Base-by-base conservation (phyloP, 768 basidiomycete genomes). In the Scleroderma bovista region DNA sequence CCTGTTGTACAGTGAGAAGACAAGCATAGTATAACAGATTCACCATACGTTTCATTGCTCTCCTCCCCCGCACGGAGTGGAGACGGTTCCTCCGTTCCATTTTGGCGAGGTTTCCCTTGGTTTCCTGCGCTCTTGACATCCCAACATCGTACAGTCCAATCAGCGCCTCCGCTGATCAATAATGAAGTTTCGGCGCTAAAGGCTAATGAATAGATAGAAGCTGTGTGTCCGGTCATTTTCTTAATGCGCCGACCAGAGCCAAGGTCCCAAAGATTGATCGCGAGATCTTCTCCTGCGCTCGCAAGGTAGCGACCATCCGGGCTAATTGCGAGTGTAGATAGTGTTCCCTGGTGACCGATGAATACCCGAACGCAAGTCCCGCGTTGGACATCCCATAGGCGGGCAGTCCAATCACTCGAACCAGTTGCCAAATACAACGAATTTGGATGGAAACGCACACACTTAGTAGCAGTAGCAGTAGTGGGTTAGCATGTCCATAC, bases 81-180 rank as follows among this genome's bases (percentile, higher is more conserved):
- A 15, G 69, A 57, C 19, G 65, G 54, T 39, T 72, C 69, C 20
- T 62, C 60, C 40, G 60, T 57, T 23, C 79, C 83, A 59, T 81
- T 83, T 63, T 81, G 83, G 33, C 75, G 75, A 12, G 75, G 57
- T 63, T 84, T 88, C 20, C 58, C 69, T 22, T 75, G 76, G 1
- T 88, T 88, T 11, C 90, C 92, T 10, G 86, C 68, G 40, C 76
- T 69, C 67, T 88, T 94, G 32, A 96, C 85, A 64, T 99, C 96
- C 96, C 96, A 99, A 50, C 93, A 93, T n/a, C 95, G 78, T 16
- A 97, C 93, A 1, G 96, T 97, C 80, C 91, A 94, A 64, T 99
- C 96, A 26, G 92, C 83, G 22, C 88, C 79, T 6, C 94, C 94
- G 51, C 91, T 94, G 12, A 97, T 86, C 32, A 99, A 79, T 47